These are phyloP conservation scores for Byssothecium circinans DNA, from an alignment of 2,329 filamentous ascomycete species.

Conservation along the genomic window DNA sequence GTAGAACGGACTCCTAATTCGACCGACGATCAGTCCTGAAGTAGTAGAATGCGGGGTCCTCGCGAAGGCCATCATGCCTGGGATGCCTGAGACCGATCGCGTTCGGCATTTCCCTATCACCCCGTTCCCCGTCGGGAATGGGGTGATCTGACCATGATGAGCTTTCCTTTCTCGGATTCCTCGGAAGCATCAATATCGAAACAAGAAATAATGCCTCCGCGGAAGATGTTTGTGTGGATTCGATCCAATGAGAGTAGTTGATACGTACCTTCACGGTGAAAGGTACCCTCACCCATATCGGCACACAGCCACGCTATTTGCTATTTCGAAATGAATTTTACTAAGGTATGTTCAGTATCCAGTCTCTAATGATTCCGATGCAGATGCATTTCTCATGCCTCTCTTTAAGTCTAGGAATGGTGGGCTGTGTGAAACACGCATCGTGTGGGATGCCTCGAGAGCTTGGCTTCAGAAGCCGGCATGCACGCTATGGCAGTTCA, in stretches of 20 bases:
- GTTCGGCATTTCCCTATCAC: background rate
- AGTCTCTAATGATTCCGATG: background rate
- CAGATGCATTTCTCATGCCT: background rate
- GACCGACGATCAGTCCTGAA: background rate
- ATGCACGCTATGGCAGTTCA: slow-evolving; percentile 10
- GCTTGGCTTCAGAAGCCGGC: slow-evolving; percentile 10
- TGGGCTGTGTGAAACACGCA: slow-evolving; percentile 14
- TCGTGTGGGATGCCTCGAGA: slow-evolving; percentile 7
- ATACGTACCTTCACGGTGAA: background rate
- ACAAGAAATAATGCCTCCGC: too few relatives aligned
- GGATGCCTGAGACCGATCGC: background rate
- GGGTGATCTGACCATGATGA: background rate
- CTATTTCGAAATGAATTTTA: too few relatives aligned
- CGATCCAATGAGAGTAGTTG: too few relatives aligned
- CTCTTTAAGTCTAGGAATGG: background rate
- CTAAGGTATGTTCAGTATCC: background rate
- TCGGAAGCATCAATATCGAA: too few relatives aligned
- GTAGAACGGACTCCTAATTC: too few relatives aligned
- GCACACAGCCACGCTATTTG: too few relatives aligned
- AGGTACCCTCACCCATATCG: too few relatives aligned
- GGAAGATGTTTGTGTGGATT: too few relatives aligned
- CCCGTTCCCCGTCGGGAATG: background rate
- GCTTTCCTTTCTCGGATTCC: background rate
- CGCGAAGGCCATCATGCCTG: background rate
- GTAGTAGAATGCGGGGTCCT: background rate